phyloP scores from a whole-genome alignment of 2,329 filamentous ascomycete species.

The Seiridium unicorne region DNA sequence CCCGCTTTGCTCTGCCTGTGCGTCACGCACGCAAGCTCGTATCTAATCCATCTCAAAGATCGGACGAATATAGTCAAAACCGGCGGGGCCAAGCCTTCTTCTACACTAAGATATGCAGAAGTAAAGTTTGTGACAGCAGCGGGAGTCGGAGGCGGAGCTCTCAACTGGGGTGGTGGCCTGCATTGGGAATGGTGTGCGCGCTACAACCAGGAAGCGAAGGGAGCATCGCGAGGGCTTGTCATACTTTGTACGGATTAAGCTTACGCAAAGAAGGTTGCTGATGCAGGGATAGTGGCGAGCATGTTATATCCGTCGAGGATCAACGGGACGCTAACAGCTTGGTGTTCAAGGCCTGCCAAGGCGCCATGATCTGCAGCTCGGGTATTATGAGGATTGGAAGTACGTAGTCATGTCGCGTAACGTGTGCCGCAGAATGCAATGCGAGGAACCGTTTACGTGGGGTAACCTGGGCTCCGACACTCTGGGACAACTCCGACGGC shows the following conservation, averaged over 20 bases:
- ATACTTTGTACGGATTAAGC: not conserved
- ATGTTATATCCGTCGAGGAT: not conserved
- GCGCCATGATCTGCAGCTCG: not conserved
- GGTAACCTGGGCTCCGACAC: not conserved
- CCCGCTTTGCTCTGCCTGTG: not conserved
- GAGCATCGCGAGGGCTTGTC: not conserved
- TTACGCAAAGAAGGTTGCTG: not conserved
- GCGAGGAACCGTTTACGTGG: not conserved
- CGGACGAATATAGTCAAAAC: not conserved
- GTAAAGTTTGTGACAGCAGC: not conserved
- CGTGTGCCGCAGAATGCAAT: not conserved
- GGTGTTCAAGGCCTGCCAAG: not conserved
- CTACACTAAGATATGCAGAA: not conserved
- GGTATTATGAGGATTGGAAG: too few relatives aligned
- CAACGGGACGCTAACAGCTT: not conserved
- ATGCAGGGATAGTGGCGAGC: not conserved
- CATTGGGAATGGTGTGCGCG: constrained; percentile 1
- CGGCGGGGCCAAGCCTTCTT: not conserved
- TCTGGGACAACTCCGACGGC: not conserved
- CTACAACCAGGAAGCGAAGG: not conserved
- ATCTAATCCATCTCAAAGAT: not conserved
- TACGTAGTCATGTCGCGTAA: not conserved
- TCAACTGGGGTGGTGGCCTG: not conserved
- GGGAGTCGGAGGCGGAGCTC: not conserved
- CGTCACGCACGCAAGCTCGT: not conserved